Conservation (phyloP, 2,329 filamentous ascomycete species). For the Sporothrix mexicana region DNA sequence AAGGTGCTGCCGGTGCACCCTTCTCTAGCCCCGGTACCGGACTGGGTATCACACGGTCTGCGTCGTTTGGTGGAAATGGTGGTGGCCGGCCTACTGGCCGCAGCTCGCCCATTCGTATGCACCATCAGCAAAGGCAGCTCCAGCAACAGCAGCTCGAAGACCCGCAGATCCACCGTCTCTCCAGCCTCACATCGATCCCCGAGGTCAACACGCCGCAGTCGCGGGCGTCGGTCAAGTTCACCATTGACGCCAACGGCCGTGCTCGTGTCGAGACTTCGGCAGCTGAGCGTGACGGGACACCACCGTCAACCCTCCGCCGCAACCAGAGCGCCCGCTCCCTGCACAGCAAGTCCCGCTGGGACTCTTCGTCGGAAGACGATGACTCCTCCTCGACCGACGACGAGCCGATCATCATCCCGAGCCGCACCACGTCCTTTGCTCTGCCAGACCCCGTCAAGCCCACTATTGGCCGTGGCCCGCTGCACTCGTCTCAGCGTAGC, state of each 20-base stretch:
- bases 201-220: conserved; percentile 52
- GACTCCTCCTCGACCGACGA: conserved; percentile 66
- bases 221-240: conserved; percentile 65
- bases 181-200: conserved; percentile 63
- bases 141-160: conserved; percentile 34
- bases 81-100: conserved; percentile 53
- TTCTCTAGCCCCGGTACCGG: conserved; percentile 35
- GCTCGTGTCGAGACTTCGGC: conserved; percentile 61
- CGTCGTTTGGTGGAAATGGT: conserved; percentile 44
- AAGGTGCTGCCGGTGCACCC: conserved; percentile 30
- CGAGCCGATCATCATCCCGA: conserved; percentile 69
- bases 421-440: conserved; percentile 63
- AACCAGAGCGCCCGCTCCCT: conserved; percentile 40
- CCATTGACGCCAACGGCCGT: conserved; percentile 66
- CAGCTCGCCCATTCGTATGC: conserved; percentile 59
- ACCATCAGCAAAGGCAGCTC: conserved; percentile 44
- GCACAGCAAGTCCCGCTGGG: conserved; percentile 45
- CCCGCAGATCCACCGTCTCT: conserved; percentile 55
- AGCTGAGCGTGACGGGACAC: conserved; percentile 46
- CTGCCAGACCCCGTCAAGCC: conserved; percentile 60
- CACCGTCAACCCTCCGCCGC: conserved; percentile 35
- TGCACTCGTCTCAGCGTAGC: conserved; percentile 53
- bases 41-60: conserved; percentile 47
- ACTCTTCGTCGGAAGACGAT: conserved; percentile 52
- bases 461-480: conserved; percentile 52